Evolutionary conservation across 2,329 filamentous ascomycete genomes (phyloP).

Genomic region (Stenocarpella maydis): DNA sequence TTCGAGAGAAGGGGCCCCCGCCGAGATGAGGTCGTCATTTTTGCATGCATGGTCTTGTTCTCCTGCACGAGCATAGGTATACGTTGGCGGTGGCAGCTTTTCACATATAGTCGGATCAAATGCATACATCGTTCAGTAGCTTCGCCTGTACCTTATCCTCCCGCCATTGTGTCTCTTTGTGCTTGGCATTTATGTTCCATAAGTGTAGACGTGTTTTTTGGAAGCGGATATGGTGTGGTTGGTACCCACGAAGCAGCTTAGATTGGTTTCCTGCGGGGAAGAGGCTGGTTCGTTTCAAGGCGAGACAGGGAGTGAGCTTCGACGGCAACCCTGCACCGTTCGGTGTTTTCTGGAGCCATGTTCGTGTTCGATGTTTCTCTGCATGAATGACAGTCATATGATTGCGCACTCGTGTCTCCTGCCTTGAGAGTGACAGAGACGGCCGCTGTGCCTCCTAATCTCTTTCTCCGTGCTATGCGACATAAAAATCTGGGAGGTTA

Average conservation of each 20-base stretch:
- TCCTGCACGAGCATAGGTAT: conserved; percentile 26
- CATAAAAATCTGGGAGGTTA: not conserved
- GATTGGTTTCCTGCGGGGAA: not conserved
- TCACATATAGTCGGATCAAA: conserved; percentile 24
- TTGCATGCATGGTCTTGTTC: conserved; percentile 30
- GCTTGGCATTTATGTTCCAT: no score
- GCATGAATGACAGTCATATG: conserved; percentile 4
- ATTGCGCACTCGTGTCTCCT: not conserved
- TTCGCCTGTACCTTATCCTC: not conserved
- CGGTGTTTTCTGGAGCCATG: conserved; percentile 8
- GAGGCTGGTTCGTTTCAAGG: not conserved
- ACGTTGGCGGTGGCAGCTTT: conserved; percentile 18
- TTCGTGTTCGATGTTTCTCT: conserved; percentile 10
- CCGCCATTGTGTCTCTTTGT: not conserved
- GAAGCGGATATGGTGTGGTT: no score
- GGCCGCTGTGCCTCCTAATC: not conserved
- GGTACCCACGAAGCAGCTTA: no score
- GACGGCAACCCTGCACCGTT: conserved; percentile 11
- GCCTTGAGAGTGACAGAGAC: not conserved
- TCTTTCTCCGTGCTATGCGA: not conserved
- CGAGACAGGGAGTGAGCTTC: conserved; percentile 17
- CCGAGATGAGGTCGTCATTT: conserved; percentile 13
- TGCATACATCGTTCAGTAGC: conserved; percentile 24
- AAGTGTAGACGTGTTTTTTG: no score
- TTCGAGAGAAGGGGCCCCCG: not conserved